Percentiles rank a stretch among this genome's conserved stretches.
Evolutionary conservation across 1,284 basidiomycete species (phyloP).

Genomic region (Microbotryomycetes sp.): DNA sequence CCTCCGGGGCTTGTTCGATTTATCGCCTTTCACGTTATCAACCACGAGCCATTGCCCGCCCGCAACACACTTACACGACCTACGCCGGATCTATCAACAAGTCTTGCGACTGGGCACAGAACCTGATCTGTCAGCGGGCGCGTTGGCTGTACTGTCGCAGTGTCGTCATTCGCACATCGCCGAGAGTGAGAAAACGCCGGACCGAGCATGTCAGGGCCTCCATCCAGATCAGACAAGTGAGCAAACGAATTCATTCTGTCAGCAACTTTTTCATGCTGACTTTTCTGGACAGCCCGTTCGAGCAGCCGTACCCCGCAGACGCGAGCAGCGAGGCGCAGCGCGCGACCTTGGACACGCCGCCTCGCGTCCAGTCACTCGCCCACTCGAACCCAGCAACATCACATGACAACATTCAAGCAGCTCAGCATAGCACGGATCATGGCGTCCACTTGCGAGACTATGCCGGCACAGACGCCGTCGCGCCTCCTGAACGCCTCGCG

Average conservation of each 20-base stretch:
- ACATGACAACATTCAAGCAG: neutral
- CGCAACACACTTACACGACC: too few relatives aligned
- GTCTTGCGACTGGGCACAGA: too few relatives aligned
- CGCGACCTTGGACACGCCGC: neutral
- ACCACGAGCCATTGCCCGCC: too few relatives aligned
- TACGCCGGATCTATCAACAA: too few relatives aligned
- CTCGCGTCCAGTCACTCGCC: neutral
- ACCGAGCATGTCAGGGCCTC: neutral
- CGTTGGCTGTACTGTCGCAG: too few relatives aligned
- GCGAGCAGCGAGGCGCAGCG: too few relatives aligned
- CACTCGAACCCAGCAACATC: neutral
- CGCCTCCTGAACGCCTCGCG: neutral
- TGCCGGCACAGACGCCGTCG: neutral
- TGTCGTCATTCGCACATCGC: neutral
- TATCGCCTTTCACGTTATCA: too few relatives aligned
- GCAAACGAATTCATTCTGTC: neutral
- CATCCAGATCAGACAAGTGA: neutral
- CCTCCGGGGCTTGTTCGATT: too few relatives aligned
- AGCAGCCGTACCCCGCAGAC: conserved; percentile 11
- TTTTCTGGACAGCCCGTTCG: conserved; percentile 3
- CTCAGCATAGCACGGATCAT: neutral
- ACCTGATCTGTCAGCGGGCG: too few relatives aligned
- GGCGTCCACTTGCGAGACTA: neutral
- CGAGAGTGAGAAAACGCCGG: neutral
- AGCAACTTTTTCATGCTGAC: neutral